Conservation (phyloP, 305 asterid species). For the Solanum hybrid region DNA sequence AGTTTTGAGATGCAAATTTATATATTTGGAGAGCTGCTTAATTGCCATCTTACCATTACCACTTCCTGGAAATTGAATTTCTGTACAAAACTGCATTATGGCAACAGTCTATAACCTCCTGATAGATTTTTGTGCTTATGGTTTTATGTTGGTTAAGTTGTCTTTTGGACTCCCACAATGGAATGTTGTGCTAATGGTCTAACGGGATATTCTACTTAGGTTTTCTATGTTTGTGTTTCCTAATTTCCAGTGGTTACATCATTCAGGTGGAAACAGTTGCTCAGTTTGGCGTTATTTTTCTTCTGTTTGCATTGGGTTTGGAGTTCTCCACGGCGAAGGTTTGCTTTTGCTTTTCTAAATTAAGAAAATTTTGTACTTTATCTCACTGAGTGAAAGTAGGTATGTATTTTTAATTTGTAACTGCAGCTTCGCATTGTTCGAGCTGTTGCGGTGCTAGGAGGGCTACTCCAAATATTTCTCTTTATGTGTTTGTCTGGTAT, state of each 20-base stretch:
- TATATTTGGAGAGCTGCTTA: neutral
- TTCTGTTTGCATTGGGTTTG: conserved; percentile 81
- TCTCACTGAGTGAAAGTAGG: conserved; percentile 7
- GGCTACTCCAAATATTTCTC: conserved; percentile 69
- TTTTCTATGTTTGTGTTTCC: neutral
- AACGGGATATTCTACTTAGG: neutral
- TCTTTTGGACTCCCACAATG: neutral
- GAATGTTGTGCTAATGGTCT: neutral
- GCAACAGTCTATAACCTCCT: neutral
- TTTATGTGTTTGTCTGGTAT: conserved; percentile 82
- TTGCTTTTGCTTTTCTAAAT: conserved; percentile 11
- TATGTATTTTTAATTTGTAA: neutral
- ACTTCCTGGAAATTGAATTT: neutral
- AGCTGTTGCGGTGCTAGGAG: conserved; percentile 81
- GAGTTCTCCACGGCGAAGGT: conserved; percentile 84
- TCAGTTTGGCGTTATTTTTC: conserved; percentile 83
- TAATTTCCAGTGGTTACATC: conserved; percentile 9
- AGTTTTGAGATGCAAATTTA: neutral
- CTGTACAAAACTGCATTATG: neutral
- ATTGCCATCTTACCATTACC: neutral
- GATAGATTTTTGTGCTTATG: neutral
- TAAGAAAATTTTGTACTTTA: conserved; percentile 4
- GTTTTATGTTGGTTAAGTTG: neutral
- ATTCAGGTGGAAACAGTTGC: conserved; percentile 83
- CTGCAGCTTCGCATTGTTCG: conserved; percentile 77